Evolutionary conservation across 352 stramenopile species (phyloP), one percentile per base, ranked within the genome.

Genomic region (Thalassiosira sp.): DNA sequence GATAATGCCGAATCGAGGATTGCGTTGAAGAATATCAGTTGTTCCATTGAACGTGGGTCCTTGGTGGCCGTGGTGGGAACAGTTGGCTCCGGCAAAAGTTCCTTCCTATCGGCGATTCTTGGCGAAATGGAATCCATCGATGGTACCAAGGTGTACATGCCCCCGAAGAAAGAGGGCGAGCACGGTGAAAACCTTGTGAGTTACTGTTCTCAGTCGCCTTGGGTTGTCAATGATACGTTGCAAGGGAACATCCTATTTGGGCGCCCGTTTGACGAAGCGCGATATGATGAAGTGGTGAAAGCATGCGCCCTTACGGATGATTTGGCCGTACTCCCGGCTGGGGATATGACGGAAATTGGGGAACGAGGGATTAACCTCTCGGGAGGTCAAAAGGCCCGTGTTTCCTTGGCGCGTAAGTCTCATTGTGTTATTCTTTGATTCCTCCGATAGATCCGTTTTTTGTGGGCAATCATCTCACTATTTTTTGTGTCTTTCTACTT

Each of bases 21-120:
- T 37, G 63, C 65, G 27, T 63, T 97, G 24, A 82, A 91, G 22
- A 79, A 91, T 51, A 90, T 98, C 24, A 94, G 86, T 1, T 85
- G 96, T n/a, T 78, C 82, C 5, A 94, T 98, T 65, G 72, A 90
- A 22, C 83, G 88, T 25, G 94, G 95, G 15, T 90, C 95, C 62
- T 76, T 99, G 5, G 95, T 97, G 1, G 85, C 95, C 8, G 83
- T 99, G 5, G 92, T 98, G 33, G 97, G 97, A 5, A 76, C 88
- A 0, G 95, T 98, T 2, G 96, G 96, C 1, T 95, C 89, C 69
- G 97, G 97, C 13, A 99, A 99, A 67, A 97, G 90, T 16, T 97
- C 94, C 0, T 90, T 99, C 1, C 70, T 99, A n/a, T 89, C 91
- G 3, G 93, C 95, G 1, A 82, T 99, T 64, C 61, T 99, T 10